Evolutionary conservation across 2,329 filamentous ascomycete genomes (phyloP), one percentile per base, ranked within the genome.

Genomic region (Fusarium protoensiforme): DNA sequence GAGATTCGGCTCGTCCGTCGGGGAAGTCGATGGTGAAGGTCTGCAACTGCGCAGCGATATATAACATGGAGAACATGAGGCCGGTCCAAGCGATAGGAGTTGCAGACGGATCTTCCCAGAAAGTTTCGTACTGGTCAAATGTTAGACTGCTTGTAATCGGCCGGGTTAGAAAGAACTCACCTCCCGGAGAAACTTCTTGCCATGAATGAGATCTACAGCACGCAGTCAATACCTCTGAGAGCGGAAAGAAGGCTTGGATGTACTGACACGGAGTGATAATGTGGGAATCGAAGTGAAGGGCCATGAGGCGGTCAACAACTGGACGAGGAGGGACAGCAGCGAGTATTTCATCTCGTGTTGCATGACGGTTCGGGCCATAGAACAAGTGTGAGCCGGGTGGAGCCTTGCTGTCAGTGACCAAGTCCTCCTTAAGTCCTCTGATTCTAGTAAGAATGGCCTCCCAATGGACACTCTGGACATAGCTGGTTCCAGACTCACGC

Each of bases 51-150:
- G 67, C 67, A 14, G 69, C 59, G 43, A 69, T 61, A 22, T 60
- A 71, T 29, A 71, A 39, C 62, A 69, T 71, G 38, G 66, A 66
- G 60, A 69, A 72, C 64, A 72, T 62, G 60, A 69, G 69, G 7
- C 67, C 67, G 14, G 69, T 41, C 69, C 69, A 72, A 43, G 67
- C 60, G 27, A 65, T 62, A 5, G 69, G 63, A 46, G 67, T 61
- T 43, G 60, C 38, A 53, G 63, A 41, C 11, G 69, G 61, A 60
- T 65, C 51, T 65, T 64, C 41, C 70, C 64, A 68, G 46, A 72
- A 65, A 35, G 43, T 5, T 61, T 71, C 61, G 41, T 71, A 70
- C 67, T 70, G 46, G 29, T 27, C 27, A 67, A 63, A 64, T 71
- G 63, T 72, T 60, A 72, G 67, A 43, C 51, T 29, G 10, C 18